phyloP scores from a whole-genome alignment of 2,329 filamentous ascomycete genomes.

The Colletotrichum echinochloae region DNA sequence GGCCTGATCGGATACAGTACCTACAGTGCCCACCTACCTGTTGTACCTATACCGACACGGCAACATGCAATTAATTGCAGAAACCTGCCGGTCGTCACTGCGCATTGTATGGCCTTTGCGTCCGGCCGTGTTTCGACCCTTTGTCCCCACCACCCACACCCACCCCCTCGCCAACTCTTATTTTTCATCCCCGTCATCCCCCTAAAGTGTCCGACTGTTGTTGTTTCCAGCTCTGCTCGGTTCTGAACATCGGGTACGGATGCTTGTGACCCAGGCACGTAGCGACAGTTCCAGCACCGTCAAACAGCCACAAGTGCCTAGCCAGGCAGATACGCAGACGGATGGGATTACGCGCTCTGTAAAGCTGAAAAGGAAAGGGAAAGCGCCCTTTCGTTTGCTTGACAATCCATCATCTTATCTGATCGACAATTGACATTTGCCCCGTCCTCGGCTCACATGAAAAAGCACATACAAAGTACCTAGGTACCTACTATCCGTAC shows the following conservation, averaged over 20 bases:
- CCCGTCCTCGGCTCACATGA: background rate
- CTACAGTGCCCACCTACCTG: constrained; percentile 26
- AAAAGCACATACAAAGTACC: too few relatives aligned
- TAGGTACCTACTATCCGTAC: too few relatives aligned
- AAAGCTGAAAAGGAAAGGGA: background rate
- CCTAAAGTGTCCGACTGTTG: background rate
- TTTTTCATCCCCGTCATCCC: background rate
- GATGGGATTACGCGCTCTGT: background rate
- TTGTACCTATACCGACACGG: constrained; percentile 4
- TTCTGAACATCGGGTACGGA: background rate
- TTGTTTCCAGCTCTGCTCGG: background rate
- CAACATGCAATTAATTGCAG: background rate
- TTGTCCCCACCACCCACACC: background rate
- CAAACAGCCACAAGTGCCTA: background rate
- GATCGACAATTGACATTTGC: background rate
- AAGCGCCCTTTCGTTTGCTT: background rate
- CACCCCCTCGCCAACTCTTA: background rate
- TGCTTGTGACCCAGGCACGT: too few relatives aligned
- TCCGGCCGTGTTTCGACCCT: constrained; percentile 26
- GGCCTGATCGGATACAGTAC: too few relatives aligned
- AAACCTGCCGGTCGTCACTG: background rate
- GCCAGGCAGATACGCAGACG: too few relatives aligned
- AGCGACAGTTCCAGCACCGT: background rate
- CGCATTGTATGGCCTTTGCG: constrained; percentile 5
- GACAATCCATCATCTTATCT: too few relatives aligned